Percentiles rank a stretch among this genome's conserved stretches.
Evolutionary conservation across 1,284 basidiomycete species (phyloP).

Genomic region (Fomitopsis schrenkii): DNA sequence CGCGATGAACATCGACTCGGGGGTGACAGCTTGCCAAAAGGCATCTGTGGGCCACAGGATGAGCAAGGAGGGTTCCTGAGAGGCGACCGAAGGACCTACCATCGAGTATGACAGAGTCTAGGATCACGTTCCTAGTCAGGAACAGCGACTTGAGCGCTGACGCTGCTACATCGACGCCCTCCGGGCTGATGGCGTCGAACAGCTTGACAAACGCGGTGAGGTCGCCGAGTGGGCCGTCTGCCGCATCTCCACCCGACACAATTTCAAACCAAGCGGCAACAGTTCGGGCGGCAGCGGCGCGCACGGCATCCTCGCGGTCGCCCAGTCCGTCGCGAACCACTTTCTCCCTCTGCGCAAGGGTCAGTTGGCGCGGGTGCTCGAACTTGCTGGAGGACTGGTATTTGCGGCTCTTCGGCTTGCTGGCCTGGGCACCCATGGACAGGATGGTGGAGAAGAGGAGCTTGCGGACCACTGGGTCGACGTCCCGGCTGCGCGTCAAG

Average conservation of each 20-base stretch:
- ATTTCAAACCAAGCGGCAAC: slow-evolving; percentile 54
- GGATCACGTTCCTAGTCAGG: slow-evolving; percentile 48
- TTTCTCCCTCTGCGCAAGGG: slow-evolving; percentile 70
- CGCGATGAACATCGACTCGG: slow-evolving; percentile 77
- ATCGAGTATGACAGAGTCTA: slow-evolving; percentile 63
- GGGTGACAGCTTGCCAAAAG: slow-evolving; percentile 74
- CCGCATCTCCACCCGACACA: slow-evolving; percentile 7
- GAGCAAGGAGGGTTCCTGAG: not conserved
- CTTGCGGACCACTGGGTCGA: slow-evolving; percentile 77
- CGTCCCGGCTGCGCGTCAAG: slow-evolving; percentile 78
- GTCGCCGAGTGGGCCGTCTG: not conserved
- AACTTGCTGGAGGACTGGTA: slow-evolving; percentile 38
- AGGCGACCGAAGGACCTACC: slow-evolving; percentile 36
- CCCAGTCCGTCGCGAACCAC: slow-evolving; percentile 80
- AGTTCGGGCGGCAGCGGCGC: slow-evolving; percentile 73
- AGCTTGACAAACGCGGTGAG: slow-evolving; percentile 49
- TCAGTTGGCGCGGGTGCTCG: slow-evolving; percentile 60
- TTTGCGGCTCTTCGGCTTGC: not conserved
- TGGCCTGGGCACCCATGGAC: slow-evolving; percentile 12
- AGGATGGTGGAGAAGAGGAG: slow-evolving; percentile 72
- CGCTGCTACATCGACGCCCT: slow-evolving; percentile 50
- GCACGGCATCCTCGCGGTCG: slow-evolving; percentile 78
- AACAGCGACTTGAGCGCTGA: slow-evolving; percentile 62
- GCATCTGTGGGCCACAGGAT: slow-evolving; percentile 39
- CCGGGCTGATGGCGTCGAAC: slow-evolving; percentile 47